phyloP scores from a whole-genome alignment of 306 rosid species.

The Benincasa hispida region DNA sequence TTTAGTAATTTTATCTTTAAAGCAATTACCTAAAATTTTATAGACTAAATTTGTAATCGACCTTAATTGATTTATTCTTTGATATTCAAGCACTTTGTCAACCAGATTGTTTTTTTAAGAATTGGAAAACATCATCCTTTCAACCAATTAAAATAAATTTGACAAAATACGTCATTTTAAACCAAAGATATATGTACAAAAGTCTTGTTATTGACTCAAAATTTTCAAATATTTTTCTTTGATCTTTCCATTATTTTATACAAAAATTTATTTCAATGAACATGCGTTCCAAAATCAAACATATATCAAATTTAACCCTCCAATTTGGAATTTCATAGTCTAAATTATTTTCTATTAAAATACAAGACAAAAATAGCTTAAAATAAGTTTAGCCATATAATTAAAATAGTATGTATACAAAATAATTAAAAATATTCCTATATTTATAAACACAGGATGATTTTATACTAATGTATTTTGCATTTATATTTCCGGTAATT shows the following conservation, averaged over 20 bases:
- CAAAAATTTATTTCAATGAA: neutral
- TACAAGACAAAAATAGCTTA: neutral
- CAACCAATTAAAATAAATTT: too few relatives aligned
- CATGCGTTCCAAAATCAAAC: neutral
- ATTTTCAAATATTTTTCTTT: neutral
- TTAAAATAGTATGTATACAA: neutral
- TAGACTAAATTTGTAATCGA: too few relatives aligned
- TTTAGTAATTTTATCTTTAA: too few relatives aligned
- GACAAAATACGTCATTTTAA: too few relatives aligned
- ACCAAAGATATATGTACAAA: too few relatives aligned
- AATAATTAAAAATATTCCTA: neutral
- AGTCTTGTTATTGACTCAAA: too few relatives aligned
- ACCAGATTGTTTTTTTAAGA: too few relatives aligned
- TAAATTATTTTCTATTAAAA: neutral
- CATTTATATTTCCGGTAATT: neutral
- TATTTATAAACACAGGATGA: neutral
- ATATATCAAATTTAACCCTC: too few relatives aligned
- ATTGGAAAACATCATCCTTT: too few relatives aligned
- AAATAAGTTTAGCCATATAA: neutral
- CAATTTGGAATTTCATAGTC: neutral
- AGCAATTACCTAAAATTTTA: too few relatives aligned
- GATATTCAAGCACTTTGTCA: too few relatives aligned
- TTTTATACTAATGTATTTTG: neutral
- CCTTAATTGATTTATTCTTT: too few relatives aligned
- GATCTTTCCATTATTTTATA: neutral